Conservation (phyloP, 176 grass and related monocot genomes). For the Carex kokanica region DNA sequence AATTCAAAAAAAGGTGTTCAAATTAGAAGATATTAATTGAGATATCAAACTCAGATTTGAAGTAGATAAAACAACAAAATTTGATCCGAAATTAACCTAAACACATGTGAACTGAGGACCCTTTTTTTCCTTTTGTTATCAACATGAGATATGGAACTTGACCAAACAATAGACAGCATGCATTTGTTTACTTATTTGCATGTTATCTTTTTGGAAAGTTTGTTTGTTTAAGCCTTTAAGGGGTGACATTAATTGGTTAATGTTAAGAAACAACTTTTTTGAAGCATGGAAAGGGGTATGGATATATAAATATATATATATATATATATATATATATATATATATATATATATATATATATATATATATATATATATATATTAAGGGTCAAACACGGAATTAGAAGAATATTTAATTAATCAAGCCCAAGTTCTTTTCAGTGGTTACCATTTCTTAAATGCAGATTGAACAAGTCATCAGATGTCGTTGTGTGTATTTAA, state of each 20-base stretch:
- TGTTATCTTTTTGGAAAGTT: background rate
- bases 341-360: too few species aligned
- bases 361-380: too few species aligned
- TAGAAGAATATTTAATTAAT: background rate
- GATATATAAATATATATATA: too few species aligned
- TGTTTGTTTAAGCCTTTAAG: too few species aligned
- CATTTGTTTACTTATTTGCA: background rate
- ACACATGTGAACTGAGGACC: background rate
- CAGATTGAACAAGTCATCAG: too few species aligned
- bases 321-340: too few species aligned
- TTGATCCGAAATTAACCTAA: background rate
- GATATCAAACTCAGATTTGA: background rate
- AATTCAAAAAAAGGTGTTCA: background rate
- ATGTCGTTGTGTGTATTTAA: background rate
- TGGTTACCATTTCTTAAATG: too few species aligned
- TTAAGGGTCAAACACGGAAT: constrained; percentile 13
- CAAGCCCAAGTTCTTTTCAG: too few species aligned
- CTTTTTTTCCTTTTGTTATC: background rate
- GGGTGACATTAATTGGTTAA: background rate
- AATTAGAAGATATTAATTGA: background rate
- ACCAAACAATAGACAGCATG: background rate
- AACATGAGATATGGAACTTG: background rate
- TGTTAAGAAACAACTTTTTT: background rate
- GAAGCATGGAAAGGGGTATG: background rate
- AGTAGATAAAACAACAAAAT: background rate